A percentile compares a stretch with the other conserved stretches of the same genome.
phyloP scores from a whole-genome alignment of 2,329 filamentous ascomycete species.

The Arachnomyces sp. region DNA sequence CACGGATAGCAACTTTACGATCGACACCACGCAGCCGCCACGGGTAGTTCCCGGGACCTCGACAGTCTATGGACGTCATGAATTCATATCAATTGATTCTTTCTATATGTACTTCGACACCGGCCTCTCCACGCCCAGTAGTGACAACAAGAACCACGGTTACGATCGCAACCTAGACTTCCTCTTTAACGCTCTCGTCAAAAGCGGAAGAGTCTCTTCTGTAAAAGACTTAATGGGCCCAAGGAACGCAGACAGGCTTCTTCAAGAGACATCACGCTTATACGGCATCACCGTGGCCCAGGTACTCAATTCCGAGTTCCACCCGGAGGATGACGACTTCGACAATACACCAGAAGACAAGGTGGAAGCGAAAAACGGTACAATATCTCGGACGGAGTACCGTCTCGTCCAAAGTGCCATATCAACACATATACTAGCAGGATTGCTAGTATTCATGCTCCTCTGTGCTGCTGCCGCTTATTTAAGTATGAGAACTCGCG shows the following conservation, averaged over 20 bases:
- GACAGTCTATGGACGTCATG: no score
- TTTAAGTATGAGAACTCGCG: conserved; percentile 11
- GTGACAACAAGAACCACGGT: no score
- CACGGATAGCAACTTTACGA: no score
- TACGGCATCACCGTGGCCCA: conserved; percentile 7
- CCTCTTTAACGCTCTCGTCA: no score
- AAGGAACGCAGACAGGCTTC: conserved; percentile 1
- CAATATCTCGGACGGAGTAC: conserved; percentile 2
- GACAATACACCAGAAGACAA: background rate
- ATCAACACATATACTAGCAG: conserved; percentile 16
- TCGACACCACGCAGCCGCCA: no score
- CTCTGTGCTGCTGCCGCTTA: conserved; percentile 12
- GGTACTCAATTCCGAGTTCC: background rate
- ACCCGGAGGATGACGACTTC: background rate
- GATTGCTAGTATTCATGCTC: conserved; percentile 14
- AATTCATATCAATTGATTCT: no score
- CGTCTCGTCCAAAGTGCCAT: conserved; percentile 16
- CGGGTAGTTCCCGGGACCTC: no score
- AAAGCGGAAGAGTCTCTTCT: no score
- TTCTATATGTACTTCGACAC: no score
- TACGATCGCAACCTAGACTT: no score
- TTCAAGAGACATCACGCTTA: conserved; percentile 3
- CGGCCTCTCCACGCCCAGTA: no score
- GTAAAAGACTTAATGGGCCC: no score
- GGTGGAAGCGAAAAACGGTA: background rate